Base-by-base conservation (phyloP, 805 yeast species). In the Saturnispora besseyi region DNA sequence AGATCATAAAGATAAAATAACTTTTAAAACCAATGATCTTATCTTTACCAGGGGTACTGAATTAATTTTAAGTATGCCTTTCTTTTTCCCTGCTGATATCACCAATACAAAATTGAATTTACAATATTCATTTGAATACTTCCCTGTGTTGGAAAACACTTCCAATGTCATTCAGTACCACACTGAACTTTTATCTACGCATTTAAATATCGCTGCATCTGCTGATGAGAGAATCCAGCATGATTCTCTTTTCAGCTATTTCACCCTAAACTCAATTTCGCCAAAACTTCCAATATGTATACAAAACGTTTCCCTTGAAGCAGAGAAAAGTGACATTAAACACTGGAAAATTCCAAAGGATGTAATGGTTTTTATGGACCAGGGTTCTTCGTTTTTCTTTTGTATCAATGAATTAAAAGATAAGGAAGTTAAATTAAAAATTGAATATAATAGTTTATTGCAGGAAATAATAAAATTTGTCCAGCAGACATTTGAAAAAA, bases 211-310 rank as follows among this genome's bases (percentile, higher is more conserved):
- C 7, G 82, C 88, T 0, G 93, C 86, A 1, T 80, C 87, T 2
- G 95, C 86, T 2, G 91, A 85, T 58, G 96, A 87, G 61, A 79
- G 82, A 10, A 86, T 85, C 68, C 77, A 79, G 54, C 62, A 75
- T 3, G 62, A 74, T 15, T 66, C 71, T 29, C 65, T 87, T 1
- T 33, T 48, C 9, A 26, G 46, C 5, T 83, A 81, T 56, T 87
- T 84, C 60, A 77, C 83, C 12, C 72, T 87, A 42, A 83, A 87
- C 18, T 74, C 89, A 4, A 70, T 82, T 0, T 71, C 73, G 26
- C 49, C 69, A 0, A 64, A 66, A 8, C 57, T 62, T 4, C 95
- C 93, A 0, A 69, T 83, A 2, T 66, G 84, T 49, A 63, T 85
- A 5, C 57, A 71, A 3, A 59, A 67, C 5, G 79, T 77, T 21